Base-by-base conservation (phyloP, 805 yeast species). In the Zygosaccharomyces bisporus region DNA sequence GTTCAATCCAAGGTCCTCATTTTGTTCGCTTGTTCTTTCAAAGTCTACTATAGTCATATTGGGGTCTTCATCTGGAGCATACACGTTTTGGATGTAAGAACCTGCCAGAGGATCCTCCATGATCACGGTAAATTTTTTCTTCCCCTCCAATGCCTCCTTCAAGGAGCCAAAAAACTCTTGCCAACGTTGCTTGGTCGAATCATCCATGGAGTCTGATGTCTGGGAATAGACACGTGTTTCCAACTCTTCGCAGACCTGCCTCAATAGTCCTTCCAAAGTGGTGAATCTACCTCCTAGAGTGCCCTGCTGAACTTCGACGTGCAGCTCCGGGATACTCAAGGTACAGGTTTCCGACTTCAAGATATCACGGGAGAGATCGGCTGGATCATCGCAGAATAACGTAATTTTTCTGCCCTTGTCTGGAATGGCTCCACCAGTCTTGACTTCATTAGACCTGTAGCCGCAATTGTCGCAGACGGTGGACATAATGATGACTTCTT, bases 201-300 rank as follows among this genome's bases (percentile, higher is more conserved):
- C 75, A 37, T 84, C 89, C 97, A 93, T 89, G 4, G 96, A 84
- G 62, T 91, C 98, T 1, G 95, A 85, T 2, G 95, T 83, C 61
- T 84, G 83, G 8, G 85, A 75, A 63, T 86, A 86, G 4, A 93
- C 95, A 67, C 95, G 80, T 7, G 82, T 69, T 58, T 88, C 85
- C 51, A 93, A 76, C 66, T 93, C 98, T 49, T 89, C 97, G 55
- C 79, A 72, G 7, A 93, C 97, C 68, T 93, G 97, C 34, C 79
- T 74, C 54, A 93, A 69, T 44, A 93, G 74, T 50, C 99, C 99
- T 70, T 93, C 99, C 51, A 93, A 72, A 12, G 99, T 93, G 36
- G 99, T 93, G 72, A 93, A 93, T 63, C 99, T 79, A 46, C 99
- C 99, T 49, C 99, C 99, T 41, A 93, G 73, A 2, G 99, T 93